Base-by-base conservation (phyloP, 805 yeast genomes). In the Ogataea degrootiae region DNA sequence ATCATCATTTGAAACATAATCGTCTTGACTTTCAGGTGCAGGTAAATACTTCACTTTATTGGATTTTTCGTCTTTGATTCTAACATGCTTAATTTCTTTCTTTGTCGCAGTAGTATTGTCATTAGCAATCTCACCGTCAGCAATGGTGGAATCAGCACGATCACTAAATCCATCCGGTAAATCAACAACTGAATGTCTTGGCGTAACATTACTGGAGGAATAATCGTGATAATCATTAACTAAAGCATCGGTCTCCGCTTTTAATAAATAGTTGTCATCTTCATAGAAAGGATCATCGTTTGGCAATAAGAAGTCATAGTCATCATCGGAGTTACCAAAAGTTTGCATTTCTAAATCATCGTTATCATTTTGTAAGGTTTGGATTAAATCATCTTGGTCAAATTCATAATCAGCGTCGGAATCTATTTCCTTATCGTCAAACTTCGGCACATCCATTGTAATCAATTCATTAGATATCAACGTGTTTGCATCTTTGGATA, bases 331-430 rank as follows among this genome's bases (percentile, higher is more conserved):
- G 43, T 63, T 58, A n/a, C 69, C 70, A 48, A 66, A 58, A 8
- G 62, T 58, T 37, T 56, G 56, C 39, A 67, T 50, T 47, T 68
- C 72, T 16, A 68, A 55, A 39, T 68, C 72, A 41, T 68, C 71
- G 45, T 68, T 65, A 55, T 68, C 72, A 34, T 65, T 63, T 47
- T 68, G 66, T 39, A 68, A 54, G 8, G 72, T 65, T 44, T 62
- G 66, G 35, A 74, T 66, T 41, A 72, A 64, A 48, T 73, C 77
- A 47, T 76, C 76, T 41, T 74, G 71, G 51, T 68, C 83, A 49
- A 77, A 73, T 54, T 77, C 83, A 55, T 83, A 82, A 57, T 82
- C 91, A 11, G 80, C 88, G 47, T 82, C 89, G 0, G 85, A 78
- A 46, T 68, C 63, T 11, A 66, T 49, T 17, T 67, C 72, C 26